These are phyloP conservation scores for Rhodotorula mucilaginosa DNA, from an alignment of 1,284 basidiomycete genomes.

Conservation along the genomic window DNA sequence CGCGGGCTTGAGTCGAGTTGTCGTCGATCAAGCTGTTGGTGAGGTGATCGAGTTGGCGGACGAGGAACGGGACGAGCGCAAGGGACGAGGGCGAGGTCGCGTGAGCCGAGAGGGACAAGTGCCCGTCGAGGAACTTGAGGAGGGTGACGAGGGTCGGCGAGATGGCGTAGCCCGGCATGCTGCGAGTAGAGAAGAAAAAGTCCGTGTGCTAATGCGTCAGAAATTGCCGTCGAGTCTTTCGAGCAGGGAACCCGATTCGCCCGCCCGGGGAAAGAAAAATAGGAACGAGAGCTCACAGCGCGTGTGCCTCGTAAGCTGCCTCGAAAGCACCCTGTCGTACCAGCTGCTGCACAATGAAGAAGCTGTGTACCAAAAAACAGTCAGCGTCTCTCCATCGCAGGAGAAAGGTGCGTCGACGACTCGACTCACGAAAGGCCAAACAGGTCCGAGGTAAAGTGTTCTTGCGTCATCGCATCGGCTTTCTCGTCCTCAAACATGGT, in stretches of 20 bases:
- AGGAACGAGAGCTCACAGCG: not conserved
- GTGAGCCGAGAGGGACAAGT: constrained; percentile 15
- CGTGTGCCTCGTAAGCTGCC: constrained; percentile 9
- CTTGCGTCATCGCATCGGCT: not conserved
- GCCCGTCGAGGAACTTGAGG: constrained; percentile 40
- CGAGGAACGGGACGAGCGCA: constrained; percentile 20
- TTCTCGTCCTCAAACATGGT: constrained; percentile 19
- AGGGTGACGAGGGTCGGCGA: constrained; percentile 23
- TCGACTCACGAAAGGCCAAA: constrained; percentile 7
- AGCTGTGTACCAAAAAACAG: constrained; percentile 6
- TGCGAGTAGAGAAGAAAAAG: not conserved
- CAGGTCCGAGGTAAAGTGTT: constrained; percentile 12
- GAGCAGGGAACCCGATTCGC: too few species aligned
- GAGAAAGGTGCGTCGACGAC: not conserved
- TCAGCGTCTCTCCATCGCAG: not conserved
- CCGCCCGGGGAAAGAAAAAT: not conserved
- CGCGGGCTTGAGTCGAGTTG: not conserved
- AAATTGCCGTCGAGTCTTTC: too few species aligned
- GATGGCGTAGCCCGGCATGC: constrained; percentile 25
- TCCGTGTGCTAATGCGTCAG: too few species aligned
- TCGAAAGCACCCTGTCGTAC: constrained; percentile 13
- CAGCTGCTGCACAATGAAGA: constrained; percentile 24
- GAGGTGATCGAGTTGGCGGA: constrained; percentile 10
- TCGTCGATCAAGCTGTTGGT: not conserved
- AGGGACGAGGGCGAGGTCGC: not conserved